Conservation (phyloP, 176 grass and related monocot genomes). For the Ensete ventricosum region DNA sequence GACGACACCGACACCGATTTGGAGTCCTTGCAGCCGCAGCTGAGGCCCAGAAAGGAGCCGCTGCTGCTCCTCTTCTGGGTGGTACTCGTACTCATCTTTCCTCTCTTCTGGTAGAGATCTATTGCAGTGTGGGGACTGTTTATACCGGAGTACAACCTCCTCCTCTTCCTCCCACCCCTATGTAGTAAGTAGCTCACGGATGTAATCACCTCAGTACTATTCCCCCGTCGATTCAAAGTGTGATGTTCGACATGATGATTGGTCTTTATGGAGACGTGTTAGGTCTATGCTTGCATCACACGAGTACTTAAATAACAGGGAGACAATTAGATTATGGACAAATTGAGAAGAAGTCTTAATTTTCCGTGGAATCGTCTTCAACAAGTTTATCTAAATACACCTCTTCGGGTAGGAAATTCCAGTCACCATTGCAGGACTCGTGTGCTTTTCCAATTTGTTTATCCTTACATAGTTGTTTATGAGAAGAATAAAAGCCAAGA, state of each 20-base stretch:
- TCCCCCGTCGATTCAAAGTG: too few relatives aligned
- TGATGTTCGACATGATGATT: not conserved
- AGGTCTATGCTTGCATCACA: too few relatives aligned
- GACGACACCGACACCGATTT: not conserved
- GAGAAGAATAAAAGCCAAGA: too few relatives aligned
- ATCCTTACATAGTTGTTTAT: too few relatives aligned
- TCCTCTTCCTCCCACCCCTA: not conserved
- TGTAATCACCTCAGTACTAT: too few relatives aligned
- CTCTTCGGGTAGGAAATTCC: not conserved
- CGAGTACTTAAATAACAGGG: too few relatives aligned
- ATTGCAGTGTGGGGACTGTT: not conserved
- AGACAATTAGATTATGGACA: too few relatives aligned
- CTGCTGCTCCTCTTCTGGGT: not conserved
- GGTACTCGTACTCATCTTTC: not conserved
- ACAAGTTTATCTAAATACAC: not conserved
- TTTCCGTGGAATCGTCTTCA: not conserved
- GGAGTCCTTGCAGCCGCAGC: conserved; percentile 12
- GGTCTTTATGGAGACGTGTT: not conserved
- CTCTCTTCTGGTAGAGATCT: not conserved
- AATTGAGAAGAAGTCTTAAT: too few relatives aligned
- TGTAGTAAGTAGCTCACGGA: too few relatives aligned
- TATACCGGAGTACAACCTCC: not conserved
- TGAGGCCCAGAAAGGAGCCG: not conserved
- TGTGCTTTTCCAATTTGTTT: too few relatives aligned
- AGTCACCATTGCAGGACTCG: too few relatives aligned